phyloP scores from a whole-genome alignment of 345 rosid genomes.

The Salix viminalis region DNA sequence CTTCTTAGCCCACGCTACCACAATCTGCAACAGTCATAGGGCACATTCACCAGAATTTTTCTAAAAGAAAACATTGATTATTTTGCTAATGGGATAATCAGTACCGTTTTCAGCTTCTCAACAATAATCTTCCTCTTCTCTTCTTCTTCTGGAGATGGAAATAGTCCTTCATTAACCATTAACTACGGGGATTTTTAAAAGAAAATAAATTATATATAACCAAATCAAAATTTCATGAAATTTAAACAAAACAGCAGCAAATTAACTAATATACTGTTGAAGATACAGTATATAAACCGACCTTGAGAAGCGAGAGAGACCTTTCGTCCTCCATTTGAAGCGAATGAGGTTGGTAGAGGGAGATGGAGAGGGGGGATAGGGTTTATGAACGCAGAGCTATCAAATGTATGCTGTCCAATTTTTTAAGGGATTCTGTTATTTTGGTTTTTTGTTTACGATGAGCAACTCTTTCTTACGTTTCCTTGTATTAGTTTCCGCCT shows the following conservation, averaged over 20 bases:
- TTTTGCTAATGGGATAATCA: too few species aligned
- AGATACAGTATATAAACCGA: not conserved
- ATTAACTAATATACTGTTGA: not conserved
- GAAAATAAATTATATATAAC: not conserved
- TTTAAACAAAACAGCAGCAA: not conserved
- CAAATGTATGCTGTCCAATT: too few species aligned
- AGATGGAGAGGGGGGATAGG: not conserved
- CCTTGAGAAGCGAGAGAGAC: conserved; percentile 50
- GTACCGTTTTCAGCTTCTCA: conserved; percentile 33
- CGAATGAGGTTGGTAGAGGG: not conserved
- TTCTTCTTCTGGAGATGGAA: conserved; percentile 43
- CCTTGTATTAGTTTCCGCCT: too few species aligned
- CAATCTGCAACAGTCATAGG: conserved; percentile 27
- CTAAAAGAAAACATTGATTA: not conserved
- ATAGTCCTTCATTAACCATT: conserved; percentile 40
- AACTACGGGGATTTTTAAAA: conserved; percentile 19
- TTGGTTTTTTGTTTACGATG: too few species aligned
- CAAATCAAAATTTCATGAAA: not conserved
- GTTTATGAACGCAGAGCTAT: too few species aligned
- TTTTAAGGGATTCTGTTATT: too few species aligned
- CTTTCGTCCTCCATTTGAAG: conserved; percentile 38
- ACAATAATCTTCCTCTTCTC: conserved; percentile 40
- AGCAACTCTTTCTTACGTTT: too few species aligned
- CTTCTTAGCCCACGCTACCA: conserved; percentile 41
- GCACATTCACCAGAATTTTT: not conserved